Conservation (phyloP, 345 rosid genomes). For the Excoecaria cochinchinensis region DNA sequence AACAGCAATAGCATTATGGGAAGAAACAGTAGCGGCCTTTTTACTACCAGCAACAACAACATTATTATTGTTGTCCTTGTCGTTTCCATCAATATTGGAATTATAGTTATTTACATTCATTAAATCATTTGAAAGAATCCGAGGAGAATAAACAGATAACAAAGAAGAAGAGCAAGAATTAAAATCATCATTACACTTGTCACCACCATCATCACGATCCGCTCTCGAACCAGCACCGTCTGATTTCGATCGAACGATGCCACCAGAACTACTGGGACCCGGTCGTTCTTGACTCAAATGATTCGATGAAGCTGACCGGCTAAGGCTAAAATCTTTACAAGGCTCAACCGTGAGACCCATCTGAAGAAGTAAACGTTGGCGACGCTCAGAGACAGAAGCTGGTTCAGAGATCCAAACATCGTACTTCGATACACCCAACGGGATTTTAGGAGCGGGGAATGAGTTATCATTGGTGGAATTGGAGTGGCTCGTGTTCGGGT, state of each 20-base stretch:
- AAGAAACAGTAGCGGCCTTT: constrained; percentile 16
- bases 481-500: constrained; percentile 38
- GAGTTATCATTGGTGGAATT: constrained; percentile 24
- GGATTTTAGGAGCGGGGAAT: constrained; percentile 49
- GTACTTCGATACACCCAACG: constrained; percentile 46
- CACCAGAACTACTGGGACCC: constrained; percentile 5
- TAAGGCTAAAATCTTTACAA: constrained; percentile 31
- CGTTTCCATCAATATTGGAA: constrained; percentile 1
- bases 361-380: constrained; percentile 49
- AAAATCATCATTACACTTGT: constrained; percentile 25
- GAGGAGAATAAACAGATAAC: constrained; percentile 34
- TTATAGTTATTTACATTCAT: constrained; percentile 24
- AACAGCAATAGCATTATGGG: constrained; percentile 16
- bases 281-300: constrained; percentile 26
- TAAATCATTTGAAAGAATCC: constrained; percentile 29
- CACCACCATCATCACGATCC: constrained; percentile 17
- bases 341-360: constrained; percentile 66
- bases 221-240: constrained; percentile 31
- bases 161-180: constrained; percentile 27
- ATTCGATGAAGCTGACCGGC: constrained; percentile 46
- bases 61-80: background rate
- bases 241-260: constrained; percentile 52
- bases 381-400: constrained; percentile 69
- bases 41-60: background rate
- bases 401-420: constrained; percentile 89